Evolutionary conservation across 495 filamentous ascomycete genomes (phyloP).

Genomic region (Cladorrhinum samala): DNA sequence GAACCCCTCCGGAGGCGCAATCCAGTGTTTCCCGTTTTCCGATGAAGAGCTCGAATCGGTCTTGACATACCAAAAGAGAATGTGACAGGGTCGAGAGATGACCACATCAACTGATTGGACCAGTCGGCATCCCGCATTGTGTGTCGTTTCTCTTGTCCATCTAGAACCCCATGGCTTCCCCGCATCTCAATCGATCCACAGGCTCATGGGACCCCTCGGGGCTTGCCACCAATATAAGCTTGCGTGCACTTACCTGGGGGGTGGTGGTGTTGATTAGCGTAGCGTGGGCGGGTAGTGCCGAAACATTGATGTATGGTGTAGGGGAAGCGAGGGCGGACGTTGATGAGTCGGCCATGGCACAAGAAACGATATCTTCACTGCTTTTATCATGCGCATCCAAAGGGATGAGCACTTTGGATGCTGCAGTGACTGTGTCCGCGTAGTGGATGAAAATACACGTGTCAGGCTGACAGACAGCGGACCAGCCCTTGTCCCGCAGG

Average conservation of each 20-base stretch:
- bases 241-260: no score
- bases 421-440: conserved; percentile 3
- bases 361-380: not conserved
- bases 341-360: not conserved
- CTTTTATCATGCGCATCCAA: not conserved
- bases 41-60: no score
- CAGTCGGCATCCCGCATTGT: not conserved
- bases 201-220: not conserved
- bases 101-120: no score
- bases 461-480: conserved; percentile 23
- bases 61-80: no score
- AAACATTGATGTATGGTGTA: not conserved
- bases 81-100: no score
- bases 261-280: not conserved
- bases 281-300: conserved; percentile 3
- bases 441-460: conserved; percentile 20
- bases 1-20: no score
- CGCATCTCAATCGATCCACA: not conserved
- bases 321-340: not conserved
- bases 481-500: conserved; percentile 1
- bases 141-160: not conserved
- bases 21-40: no score
- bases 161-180: no score
- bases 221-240: no score
- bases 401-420: not conserved